These are phyloP conservation scores for Kwoniella pini DNA, from an alignment of 768 basidiomycete species.

Conservation along the genomic window DNA sequence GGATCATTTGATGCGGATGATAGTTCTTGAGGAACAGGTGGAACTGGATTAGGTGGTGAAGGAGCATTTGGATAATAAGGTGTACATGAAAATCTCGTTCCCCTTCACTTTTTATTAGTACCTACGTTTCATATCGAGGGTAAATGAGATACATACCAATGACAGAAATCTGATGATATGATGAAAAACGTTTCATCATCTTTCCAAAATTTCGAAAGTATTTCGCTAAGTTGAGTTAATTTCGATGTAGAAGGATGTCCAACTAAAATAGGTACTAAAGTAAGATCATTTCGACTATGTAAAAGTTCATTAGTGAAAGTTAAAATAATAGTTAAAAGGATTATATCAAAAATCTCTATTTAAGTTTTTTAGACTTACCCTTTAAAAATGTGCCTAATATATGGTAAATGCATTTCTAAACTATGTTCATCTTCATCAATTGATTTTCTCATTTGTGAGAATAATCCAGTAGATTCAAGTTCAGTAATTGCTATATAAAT, in stretches of 20 bases:
- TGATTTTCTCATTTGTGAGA: conserved; percentile 65
- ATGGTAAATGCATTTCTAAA: conserved; percentile 96
- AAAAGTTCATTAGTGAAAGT: neutral
- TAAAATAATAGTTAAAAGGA: neutral
- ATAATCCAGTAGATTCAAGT: conserved; percentile 67
- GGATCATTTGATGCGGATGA: conserved; percentile 22
- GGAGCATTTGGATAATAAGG: conserved; percentile 49
- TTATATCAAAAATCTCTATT: neutral
- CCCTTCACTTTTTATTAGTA: conserved; percentile 32
- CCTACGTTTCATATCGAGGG: neutral
- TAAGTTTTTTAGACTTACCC: conserved; percentile 26
- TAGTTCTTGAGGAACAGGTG: conserved; percentile 35
- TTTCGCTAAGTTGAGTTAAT: conserved; percentile 61
- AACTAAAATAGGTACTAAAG: conserved; percentile 85
- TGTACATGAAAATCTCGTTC: conserved; percentile 49
- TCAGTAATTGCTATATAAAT: conserved; percentile 73
- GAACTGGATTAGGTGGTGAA: conserved; percentile 36
- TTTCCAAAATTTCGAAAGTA: conserved; percentile 78
- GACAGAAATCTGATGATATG: conserved; percentile 95
- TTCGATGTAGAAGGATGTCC: conserved; percentile 64
- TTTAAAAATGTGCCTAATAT: conserved; percentile 47
- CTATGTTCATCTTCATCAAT: conserved; percentile 95
- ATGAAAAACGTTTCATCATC: conserved; percentile 80
- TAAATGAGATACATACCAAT: conserved; percentile 66
- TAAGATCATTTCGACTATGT: conserved; percentile 61